phyloP scores from a whole-genome alignment of 2,329 filamentous ascomycete species.

The Kalaharituber pfeilii region DNA sequence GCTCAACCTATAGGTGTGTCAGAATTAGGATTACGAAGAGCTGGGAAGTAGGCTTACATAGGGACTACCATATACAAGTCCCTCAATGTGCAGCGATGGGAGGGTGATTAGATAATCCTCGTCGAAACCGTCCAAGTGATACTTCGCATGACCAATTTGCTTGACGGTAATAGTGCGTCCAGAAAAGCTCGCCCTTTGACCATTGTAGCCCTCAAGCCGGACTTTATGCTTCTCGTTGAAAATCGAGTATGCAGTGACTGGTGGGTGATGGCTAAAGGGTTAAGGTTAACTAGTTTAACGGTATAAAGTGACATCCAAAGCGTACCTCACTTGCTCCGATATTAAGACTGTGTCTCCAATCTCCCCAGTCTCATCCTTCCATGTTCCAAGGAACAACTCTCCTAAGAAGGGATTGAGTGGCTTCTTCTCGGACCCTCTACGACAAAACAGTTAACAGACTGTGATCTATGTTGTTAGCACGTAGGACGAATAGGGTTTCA shows the following conservation, averaged over 20 bases:
- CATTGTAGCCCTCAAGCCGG: constrained; percentile 72
- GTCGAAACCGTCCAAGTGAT: constrained; percentile 34
- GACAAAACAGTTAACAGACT: not conserved
- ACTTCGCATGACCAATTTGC: constrained; percentile 68
- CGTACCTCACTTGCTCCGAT: constrained; percentile 76
- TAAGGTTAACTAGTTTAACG: not conserved
- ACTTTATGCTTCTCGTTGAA: constrained; percentile 72
- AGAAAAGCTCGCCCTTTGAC: constrained; percentile 87
- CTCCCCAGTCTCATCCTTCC: constrained; percentile 46
- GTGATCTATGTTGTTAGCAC: not conserved
- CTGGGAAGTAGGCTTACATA: constrained; percentile 34
- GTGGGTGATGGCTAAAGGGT: constrained; percentile 58
- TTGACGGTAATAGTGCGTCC: constrained; percentile 77
- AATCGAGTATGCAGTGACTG: constrained; percentile 86
- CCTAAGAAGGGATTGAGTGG: constrained; percentile 91
- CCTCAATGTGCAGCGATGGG: constrained; percentile 82
- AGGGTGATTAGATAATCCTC: constrained; percentile 68
- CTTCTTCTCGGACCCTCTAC: constrained; percentile 57
- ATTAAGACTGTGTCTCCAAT: constrained; percentile 69
- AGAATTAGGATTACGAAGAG: not conserved
- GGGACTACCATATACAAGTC: constrained; percentile 66
- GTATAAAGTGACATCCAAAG: not conserved
- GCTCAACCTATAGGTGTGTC: constrained; percentile 39
- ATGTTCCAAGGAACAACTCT: constrained; percentile 82
- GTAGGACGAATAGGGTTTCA: not conserved